A percentile compares a stretch with the other conserved stretches of the same genome.
phyloP scores from a whole-genome alignment of 1,284 basidiomycete species.

The Sporisorium exsertum region DNA sequence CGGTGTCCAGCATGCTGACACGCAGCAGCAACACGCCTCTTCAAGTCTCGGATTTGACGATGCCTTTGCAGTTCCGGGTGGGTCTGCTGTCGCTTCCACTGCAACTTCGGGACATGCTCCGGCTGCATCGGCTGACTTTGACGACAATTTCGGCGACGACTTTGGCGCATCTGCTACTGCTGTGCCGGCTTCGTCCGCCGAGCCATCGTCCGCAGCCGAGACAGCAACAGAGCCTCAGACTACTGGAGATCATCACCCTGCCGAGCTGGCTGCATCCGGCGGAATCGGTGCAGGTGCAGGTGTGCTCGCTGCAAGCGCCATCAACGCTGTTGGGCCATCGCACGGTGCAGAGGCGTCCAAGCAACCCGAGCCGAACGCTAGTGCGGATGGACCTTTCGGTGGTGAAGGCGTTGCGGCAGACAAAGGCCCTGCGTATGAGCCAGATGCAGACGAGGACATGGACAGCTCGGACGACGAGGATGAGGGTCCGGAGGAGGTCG shows the following conservation, averaged over 20 bases:
- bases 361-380: slow-evolving; percentile 8
- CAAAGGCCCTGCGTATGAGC: slow-evolving; percentile 53
- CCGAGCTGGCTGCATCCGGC: slow-evolving; percentile 22
- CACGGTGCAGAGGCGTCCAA: slow-evolving; percentile 7
- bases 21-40: slow-evolving; percentile 12
- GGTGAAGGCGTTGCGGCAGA: slow-evolving; percentile 11
- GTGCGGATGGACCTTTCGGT: slow-evolving; percentile 36
- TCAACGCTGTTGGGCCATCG: slow-evolving; percentile 19
- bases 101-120: slow-evolving; percentile 39
- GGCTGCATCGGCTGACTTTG: slow-evolving; percentile 34
- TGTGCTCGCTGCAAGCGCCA: slow-evolving; percentile 11
- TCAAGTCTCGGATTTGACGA: slow-evolving; percentile 71
- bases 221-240: slow-evolving; percentile 65
- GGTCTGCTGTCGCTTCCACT: slow-evolving; percentile 55
- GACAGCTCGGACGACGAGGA: slow-evolving; percentile 60
- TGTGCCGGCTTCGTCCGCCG: slow-evolving; percentile 8
- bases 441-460: slow-evolving; percentile 48
- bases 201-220: not conserved
- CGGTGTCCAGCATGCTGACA: slow-evolving; percentile 35
- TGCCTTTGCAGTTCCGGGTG: slow-evolving; percentile 74
- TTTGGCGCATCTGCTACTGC: slow-evolving; percentile 47
- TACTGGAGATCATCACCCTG: slow-evolving; percentile 23
- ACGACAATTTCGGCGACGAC: slow-evolving; percentile 67
- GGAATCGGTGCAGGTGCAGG: slow-evolving; percentile 21
- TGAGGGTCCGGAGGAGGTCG: slow-evolving; percentile 59